These are phyloP conservation scores for Coemansia sp. DNA, from an alignment of 192 early-diverging fungal genomes.

Conservation along the genomic window DNA sequence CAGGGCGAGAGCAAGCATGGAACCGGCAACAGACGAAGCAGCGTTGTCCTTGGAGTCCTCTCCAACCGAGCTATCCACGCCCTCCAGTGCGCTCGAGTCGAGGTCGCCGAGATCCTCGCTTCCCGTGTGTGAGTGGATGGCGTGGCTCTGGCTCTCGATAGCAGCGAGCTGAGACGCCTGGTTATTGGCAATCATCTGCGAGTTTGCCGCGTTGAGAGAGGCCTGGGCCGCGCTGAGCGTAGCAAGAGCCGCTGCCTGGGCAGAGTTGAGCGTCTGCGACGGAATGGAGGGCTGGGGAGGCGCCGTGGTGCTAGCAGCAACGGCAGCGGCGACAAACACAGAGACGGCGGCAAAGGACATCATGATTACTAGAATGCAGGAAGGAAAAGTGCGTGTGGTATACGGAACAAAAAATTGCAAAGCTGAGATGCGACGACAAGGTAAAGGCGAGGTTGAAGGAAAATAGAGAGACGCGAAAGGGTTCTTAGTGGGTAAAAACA, in stretches of 20 bases:
- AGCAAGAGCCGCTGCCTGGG: constrained; percentile 38
- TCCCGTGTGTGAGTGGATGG: constrained; percentile 11
- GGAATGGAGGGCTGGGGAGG: constrained; percentile 16
- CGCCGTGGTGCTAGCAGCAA: constrained; percentile 12
- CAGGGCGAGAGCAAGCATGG: constrained; percentile 33
- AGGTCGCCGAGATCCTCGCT: constrained; percentile 26
- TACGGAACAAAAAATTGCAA: background rate
- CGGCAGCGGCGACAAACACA: constrained; percentile 19
- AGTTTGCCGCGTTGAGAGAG: constrained; percentile 31
- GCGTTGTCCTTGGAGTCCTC: constrained; percentile 14
- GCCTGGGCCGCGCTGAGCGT: constrained; percentile 47
- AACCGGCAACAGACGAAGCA: constrained; percentile 25
- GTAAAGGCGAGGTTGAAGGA: background rate
- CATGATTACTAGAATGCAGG: constrained; percentile 16
- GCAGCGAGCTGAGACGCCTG: constrained; percentile 43
- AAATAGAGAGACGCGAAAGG: background rate
- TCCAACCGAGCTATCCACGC: constrained; percentile 8
- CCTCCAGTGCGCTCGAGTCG: constrained; percentile 18
- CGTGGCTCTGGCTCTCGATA: constrained; percentile 35
- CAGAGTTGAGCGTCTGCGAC: constrained; percentile 41
- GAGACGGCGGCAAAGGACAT: constrained; percentile 24
- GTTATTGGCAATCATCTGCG: constrained; percentile 38
- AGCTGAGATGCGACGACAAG: background rate
- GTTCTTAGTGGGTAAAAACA: background rate
- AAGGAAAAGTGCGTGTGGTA: background rate